Percentiles rank a stretch among this genome's conserved stretches.
phyloP scores from a whole-genome alignment of 192 early-diverging fungal species.

The Lobosporangium transversale region DNA sequence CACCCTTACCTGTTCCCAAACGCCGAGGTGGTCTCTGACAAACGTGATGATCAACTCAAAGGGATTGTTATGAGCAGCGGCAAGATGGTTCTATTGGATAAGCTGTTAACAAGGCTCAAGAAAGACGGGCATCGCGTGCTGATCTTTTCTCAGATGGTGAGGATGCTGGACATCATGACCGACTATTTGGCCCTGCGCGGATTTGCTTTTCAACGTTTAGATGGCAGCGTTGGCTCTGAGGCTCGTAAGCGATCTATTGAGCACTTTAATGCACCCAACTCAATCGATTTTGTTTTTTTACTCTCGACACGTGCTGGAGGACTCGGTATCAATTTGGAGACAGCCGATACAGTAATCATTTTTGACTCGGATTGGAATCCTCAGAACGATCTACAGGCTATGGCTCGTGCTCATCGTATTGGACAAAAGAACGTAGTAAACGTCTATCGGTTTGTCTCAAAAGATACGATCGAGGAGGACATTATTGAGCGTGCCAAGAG shows the following conservation, averaged over 20 bases:
- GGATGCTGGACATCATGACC: conserved; percentile 94
- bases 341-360: conserved; percentile 97
- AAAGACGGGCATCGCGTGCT: conserved; percentile 94
- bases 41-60: conserved; percentile 78
- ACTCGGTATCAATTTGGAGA: conserved; percentile 95
- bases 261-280: conserved; percentile 94
- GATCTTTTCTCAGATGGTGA: conserved; percentile 98
- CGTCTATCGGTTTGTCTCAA: conserved; percentile 97
- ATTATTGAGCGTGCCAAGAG: conserved; percentile 98
- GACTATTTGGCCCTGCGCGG: conserved; percentile 93
- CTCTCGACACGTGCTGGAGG: conserved; percentile 97
- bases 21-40: conserved; percentile 69
- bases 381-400: conserved; percentile 96
- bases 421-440: conserved; percentile 98
- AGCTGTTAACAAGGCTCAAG: conserved; percentile 89
- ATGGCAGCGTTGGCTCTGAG: conserved; percentile 90
- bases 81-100: conserved; percentile 98
- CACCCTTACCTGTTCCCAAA: conserved; percentile 93
- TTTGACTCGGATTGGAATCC: conserved; percentile 97
- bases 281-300: conserved; percentile 95
- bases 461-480: conserved; percentile 98
- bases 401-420: conserved; percentile 98
- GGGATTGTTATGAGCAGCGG: conserved; percentile 92
- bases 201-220: conserved; percentile 91
- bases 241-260: conserved; percentile 96